Base-by-base conservation (phyloP, 305 asterid species). In the Fraxinus sp. region DNA sequence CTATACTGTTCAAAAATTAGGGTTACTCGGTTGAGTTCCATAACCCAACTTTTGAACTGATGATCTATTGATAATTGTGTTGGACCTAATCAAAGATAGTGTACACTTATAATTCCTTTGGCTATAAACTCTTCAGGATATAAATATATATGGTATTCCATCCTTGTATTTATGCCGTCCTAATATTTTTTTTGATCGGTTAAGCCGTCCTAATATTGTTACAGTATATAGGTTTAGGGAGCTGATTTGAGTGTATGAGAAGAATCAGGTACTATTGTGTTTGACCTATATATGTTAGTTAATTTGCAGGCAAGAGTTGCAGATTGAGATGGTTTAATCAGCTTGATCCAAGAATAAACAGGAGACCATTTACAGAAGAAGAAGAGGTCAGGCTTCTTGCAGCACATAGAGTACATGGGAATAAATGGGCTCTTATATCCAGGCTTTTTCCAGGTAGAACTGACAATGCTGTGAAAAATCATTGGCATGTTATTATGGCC, bases 401-500 rank as follows among this genome's bases (percentile, higher is more conserved):
- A 79, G 98, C 97, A 78, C 98, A 95, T 78, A 80, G 93, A 77
- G 80, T 94, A 18, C 97, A 95, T 83, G 98, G 98, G 2, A 95
- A 95, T 78, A 95, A 91, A 78, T 95, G 98, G 98, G 97, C 98
- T n/a, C 86, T 94, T 5, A 95, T 95, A 66, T 94, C 98, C 68
- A 88, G 98, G 82, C 90, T 94, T 84, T 95, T 95, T 70, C 98
- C 98, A 1, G 98, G 98, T 52, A 84, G 98, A 87, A 95, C 98
- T 28, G 98, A 95, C 73, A 95, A 95, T 86, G 97, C 98, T 7
- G 98, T 95, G 10, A 95, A 95, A 87, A 95, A 95, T 81, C 98
- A 95, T 80, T 94, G 98, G 98, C 98, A 95, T 85, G 98, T 94
- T 1, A 84, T 95, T n/a, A 94, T 95, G 98, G 98, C 98, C 10